These are phyloP conservation scores for Cyamopsis tetragonoloba DNA, from an alignment of 306 rosid species.

Conservation along the genomic window DNA sequence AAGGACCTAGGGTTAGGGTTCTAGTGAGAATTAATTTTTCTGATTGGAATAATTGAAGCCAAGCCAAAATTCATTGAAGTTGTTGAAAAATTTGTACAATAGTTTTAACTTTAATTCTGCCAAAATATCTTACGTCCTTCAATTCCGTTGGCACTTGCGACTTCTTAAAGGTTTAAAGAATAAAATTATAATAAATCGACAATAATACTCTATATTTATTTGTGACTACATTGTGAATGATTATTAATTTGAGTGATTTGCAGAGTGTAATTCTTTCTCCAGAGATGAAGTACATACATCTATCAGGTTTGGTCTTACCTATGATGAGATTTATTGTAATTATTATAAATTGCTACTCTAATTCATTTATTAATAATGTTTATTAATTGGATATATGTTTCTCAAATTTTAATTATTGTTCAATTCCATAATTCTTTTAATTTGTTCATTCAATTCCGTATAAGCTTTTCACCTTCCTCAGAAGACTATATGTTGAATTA, in stretches of 20 bases:
- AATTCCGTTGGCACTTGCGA: too few relatives aligned
- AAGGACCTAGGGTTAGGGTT: conserved; percentile 71
- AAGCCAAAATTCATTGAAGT: not conserved
- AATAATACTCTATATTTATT: too few relatives aligned
- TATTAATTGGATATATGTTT: too few relatives aligned
- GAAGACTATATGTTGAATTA: not conserved
- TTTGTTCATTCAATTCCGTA: not conserved
- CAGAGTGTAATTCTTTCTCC: not conserved
- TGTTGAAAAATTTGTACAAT: not conserved
- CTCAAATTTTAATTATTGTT: not conserved
- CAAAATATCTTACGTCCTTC: too few relatives aligned
- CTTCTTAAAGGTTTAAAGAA: too few relatives aligned
- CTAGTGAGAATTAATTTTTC: conserved; percentile 19
- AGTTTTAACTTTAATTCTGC: too few relatives aligned
- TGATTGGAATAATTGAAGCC: not conserved
- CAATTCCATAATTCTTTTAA: not conserved
- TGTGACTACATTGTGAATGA: not conserved
- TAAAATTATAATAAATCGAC: too few relatives aligned
- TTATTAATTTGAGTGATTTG: not conserved
- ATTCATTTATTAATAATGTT: too few relatives aligned
- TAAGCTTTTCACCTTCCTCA: not conserved
- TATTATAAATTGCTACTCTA: too few relatives aligned
- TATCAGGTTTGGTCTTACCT: too few relatives aligned
- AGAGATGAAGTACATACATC: too few relatives aligned
- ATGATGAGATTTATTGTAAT: too few relatives aligned